Evolutionary conservation across 2,329 filamentous ascomycete species (phyloP).

Genomic region (Arthrobotrys sphaeroides): DNA sequence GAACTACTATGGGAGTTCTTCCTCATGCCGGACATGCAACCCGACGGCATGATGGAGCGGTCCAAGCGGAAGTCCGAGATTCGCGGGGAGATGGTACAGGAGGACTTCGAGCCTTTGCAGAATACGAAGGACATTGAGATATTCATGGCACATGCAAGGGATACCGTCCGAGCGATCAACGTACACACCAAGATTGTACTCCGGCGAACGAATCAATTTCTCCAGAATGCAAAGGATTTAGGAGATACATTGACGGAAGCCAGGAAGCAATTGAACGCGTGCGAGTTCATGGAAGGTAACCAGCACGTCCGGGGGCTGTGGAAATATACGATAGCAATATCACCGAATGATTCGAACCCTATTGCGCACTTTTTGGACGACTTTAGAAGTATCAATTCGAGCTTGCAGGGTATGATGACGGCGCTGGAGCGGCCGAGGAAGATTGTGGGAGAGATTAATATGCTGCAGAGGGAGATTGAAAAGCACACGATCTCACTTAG

Average conservation of each 20-base stretch:
- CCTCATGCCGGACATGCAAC: conserved; percentile 90
- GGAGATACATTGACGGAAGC: conserved; percentile 58
- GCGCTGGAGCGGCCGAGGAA: conserved; percentile 81
- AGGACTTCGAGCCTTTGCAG: conserved; percentile 85
- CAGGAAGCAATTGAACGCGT: conserved; percentile 55
- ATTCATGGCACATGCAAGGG: conserved; percentile 88
- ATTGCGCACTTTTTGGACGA: conserved; percentile 77
- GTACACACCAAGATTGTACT: conserved; percentile 83
- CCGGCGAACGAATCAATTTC: conserved; percentile 69
- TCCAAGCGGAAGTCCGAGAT: conserved; percentile 86
- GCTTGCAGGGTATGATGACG: conserved; percentile 80
- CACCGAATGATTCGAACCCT: conserved; percentile 76
- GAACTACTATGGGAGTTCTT: conserved; percentile 99
- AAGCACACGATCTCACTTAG: conserved; percentile 78
- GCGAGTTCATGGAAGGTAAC: conserved; percentile 56
- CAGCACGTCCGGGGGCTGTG: conserved; percentile 75
- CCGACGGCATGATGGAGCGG: conserved; percentile 87
- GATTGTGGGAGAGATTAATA: conserved; percentile 79
- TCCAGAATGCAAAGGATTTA: conserved; percentile 66
- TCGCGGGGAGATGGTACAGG: conserved; percentile 81
- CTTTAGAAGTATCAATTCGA: conserved; percentile 81
- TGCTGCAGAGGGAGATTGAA: conserved; percentile 78
- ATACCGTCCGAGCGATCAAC: conserved; percentile 86
- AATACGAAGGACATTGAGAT: conserved; percentile 89
- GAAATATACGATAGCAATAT: conserved; percentile 73